A percentile compares a stretch with the other conserved stretches of the same genome.
Evolutionary conservation across 2,329 filamentous ascomycete species (phyloP).

Genomic region (Pestalotiopsis sp.): DNA sequence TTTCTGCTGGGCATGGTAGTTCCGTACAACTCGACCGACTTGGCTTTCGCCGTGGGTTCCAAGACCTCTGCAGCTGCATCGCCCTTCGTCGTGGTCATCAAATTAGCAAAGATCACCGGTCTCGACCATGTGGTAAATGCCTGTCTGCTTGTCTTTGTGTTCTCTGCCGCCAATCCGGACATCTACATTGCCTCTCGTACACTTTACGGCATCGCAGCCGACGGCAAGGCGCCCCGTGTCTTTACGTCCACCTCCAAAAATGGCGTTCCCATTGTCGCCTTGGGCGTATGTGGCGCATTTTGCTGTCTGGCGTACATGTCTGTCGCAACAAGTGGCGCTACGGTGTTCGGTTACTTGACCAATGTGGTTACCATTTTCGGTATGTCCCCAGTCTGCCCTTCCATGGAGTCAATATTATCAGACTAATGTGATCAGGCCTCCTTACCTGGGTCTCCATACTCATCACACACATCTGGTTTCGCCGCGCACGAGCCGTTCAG

Average conservation of each 20-base stretch:
- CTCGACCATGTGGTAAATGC: conserved; percentile 62
- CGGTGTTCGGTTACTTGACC: not conserved
- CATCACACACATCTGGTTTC: not conserved
- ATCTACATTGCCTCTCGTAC: conserved; percentile 60
- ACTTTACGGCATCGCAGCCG: conserved; percentile 56
- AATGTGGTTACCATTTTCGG: not conserved
- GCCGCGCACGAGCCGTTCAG: not conserved
- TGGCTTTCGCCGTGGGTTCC: conserved; percentile 21
- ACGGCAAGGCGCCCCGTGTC: conserved; percentile 48
- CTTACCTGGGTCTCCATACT: not conserved
- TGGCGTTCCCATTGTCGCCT: not conserved
- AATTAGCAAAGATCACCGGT: conserved; percentile 48
- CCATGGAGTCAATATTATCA: not conserved
- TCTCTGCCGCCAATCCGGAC: conserved; percentile 60
- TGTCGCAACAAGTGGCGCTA: not conserved
- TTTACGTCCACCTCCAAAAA: not conserved
- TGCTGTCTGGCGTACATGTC: not conserved
- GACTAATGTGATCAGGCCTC: not conserved
- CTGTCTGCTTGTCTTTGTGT: conserved; percentile 56
- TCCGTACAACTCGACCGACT: not conserved
- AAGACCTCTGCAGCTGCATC: conserved; percentile 49
- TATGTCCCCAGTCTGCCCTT: not conserved
- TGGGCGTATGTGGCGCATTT: not conserved
- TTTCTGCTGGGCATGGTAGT: conserved; percentile 5
- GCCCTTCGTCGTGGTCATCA: conserved; percentile 55